Evolutionary conservation across 345 rosid species (phyloP).

Genomic region (Salix dunnii): DNA sequence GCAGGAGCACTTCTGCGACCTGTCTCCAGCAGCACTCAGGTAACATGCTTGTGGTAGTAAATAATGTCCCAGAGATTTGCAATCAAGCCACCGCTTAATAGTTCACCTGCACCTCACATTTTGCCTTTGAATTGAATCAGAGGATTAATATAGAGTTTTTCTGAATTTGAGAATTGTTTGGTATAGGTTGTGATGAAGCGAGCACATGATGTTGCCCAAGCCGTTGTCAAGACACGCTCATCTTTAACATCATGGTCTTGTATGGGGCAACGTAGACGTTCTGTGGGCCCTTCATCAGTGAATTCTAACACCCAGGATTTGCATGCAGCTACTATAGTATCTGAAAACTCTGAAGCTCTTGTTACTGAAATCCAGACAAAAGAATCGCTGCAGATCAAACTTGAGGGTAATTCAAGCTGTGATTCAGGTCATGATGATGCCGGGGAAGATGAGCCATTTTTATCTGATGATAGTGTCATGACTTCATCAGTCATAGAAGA

Average conservation of each 20-base stretch:
- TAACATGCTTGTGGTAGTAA: constrained; percentile 20
- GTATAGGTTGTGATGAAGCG: constrained; percentile 83
- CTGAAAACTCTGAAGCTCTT: constrained; percentile 44
- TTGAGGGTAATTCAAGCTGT: constrained; percentile 35
- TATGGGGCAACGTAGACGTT: constrained; percentile 83
- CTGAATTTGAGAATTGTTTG: not conserved
- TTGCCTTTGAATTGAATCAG: not conserved
- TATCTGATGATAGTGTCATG: constrained; percentile 34
- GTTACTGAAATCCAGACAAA: constrained; percentile 30
- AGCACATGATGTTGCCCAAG: constrained; percentile 85
- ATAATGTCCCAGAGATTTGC: not conserved
- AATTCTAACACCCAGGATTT: constrained; percentile 43
- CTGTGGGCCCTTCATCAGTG: constrained; percentile 35
- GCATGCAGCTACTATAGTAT: constrained; percentile 44
- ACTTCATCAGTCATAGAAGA: constrained; percentile 42
- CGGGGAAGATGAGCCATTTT: constrained; percentile 69
- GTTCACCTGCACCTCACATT: not conserved
- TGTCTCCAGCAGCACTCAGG: constrained; percentile 87
- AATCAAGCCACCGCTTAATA: not conserved
- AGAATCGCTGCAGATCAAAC: constrained; percentile 28
- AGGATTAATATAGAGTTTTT: not conserved
- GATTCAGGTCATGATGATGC: constrained; percentile 49
- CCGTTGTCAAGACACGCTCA: constrained; percentile 76
- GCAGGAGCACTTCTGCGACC: constrained; percentile 90
- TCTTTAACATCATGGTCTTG: constrained; percentile 86